Conservation (phyloP, 1,139 yeast genomes). For the Taphrina communis region DNA sequence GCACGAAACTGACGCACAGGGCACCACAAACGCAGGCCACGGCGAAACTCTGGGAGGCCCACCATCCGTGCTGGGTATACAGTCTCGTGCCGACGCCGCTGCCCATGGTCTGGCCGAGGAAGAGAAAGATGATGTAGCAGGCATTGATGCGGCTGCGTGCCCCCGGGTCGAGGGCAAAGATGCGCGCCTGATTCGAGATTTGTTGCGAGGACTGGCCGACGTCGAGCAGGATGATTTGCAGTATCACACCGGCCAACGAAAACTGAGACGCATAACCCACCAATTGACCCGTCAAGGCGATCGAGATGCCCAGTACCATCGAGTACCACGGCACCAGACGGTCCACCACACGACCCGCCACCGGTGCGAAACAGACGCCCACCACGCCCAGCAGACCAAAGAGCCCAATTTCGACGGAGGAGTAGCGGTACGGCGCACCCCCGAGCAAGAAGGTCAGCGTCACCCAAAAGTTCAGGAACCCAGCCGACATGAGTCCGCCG, state of each 20-base stretch:
- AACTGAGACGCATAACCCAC: neutral
- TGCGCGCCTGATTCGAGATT: constrained; percentile 7
- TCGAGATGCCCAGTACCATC: neutral
- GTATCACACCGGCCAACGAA: constrained; percentile 7
- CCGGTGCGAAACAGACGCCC: constrained; percentile 4
- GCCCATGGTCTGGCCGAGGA: constrained; percentile 18
- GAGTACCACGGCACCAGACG: constrained; percentile 17
- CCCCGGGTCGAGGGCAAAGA: constrained; percentile 10
- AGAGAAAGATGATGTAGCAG: constrained; percentile 10
- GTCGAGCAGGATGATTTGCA: constrained; percentile 4
- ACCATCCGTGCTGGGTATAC: constrained; percentile 15
- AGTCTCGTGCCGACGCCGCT: constrained; percentile 20
- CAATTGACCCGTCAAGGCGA: constrained; percentile 4
- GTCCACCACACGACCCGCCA: constrained; percentile 17
- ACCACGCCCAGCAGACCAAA: constrained; percentile 9
- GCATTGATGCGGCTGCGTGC: constrained; percentile 11
- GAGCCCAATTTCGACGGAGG: constrained; percentile 3
- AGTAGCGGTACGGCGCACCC: constrained; percentile 2
- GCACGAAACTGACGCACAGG: constrained; percentile 2
- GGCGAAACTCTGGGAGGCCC: constrained; percentile 18
- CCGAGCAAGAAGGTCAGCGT: constrained; percentile 12
- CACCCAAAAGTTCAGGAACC: constrained; percentile 18
- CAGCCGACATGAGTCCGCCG: constrained; percentile 19
- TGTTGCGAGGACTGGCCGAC: constrained; percentile 10
- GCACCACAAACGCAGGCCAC: constrained; percentile 6